Base-by-base conservation (phyloP, 2,329 filamentous ascomycete genomes). In the Coleophoma cylindrospora region DNA sequence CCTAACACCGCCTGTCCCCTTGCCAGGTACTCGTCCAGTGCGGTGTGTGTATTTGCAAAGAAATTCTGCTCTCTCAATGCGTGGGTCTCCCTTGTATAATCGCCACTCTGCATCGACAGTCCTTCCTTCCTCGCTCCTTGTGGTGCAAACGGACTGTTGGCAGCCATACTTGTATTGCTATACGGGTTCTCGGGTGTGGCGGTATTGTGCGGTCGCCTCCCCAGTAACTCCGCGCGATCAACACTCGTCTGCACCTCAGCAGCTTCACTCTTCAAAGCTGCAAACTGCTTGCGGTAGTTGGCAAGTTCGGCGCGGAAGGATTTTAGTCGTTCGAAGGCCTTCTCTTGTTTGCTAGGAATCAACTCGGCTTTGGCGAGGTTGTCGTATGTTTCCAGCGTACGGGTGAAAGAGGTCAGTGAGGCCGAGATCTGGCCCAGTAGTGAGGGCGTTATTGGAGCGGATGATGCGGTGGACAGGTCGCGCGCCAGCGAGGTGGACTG, bases 21-120 rank as follows among this genome's bases (percentile, higher is more conserved):
- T 44, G 95, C 91, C 50, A 99, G 81, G 65, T 96, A 99, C 59
- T 97, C 92, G 66, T 99, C 94, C 1, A 99, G 77, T 48, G 94
- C 90, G 15, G 79, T 79, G 65, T 95, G 88, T 4, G 92, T 94
- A 59, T 79, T 84, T 17, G 80, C 70, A 61, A 96, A 89, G 74
- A 99, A 97, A 53, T 79, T 86, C 62, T 96, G 90, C 71, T 99
- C 94, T 45, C 91, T 80, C 57, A 97, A 74, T 3, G 91, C 91
- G 66, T 96, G 91, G 3, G 79, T 72, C 71, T 96, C 91, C 46
- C 91, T 80, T 50, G 74, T 76, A 54, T 83, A 81, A 57, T 90
- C 84, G n/a, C 73, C 73, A 43, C 75, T 76, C 10, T 77, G 77
- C 68, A 77, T 70, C 36, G 66, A 69, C 52, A 75, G 55, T 11